Base-by-base conservation (phyloP, 1,284 basidiomycete species). In the Naganishia albida region DNA sequence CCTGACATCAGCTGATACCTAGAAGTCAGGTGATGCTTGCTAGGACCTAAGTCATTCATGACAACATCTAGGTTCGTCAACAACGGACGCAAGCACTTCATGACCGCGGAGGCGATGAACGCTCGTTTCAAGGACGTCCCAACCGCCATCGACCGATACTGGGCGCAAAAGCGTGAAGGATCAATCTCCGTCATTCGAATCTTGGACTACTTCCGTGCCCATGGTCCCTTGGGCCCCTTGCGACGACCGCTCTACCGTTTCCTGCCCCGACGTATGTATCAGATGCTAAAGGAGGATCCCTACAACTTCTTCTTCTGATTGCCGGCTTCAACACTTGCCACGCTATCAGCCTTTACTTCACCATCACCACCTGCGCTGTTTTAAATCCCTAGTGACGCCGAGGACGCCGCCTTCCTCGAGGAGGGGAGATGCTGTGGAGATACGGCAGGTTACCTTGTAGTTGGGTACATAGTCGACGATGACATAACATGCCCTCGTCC, bases 351-450 rank as follows among this genome's bases (percentile, higher is more conserved):
- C n/a, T 20, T 3, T 25, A 10, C 18, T 48, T n/a, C 34, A 34
- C 34, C 34, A 34, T 34, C 34, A 34, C 34, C 34, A 34, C 10
- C 34, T 34, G 34, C 34, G 34, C 34, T 34, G 34, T 34, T 34
- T 34, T 34, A 34, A 48, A 48, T 20, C 25, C 25, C 16, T 20
- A 25, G 10, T 48, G 46, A 48, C 46, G 25, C 25, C 18, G 46
- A 16, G 43, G 43, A 44, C 43, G 43, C 18, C 23, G 43, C 23
- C 43, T 44, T 44, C 43, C 23, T 20, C 43, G 43, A 18, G 15
- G 43, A 20, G n/a, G 25, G 46, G 46, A 48, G 46, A 48, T 20
- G 46, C 25, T 48, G 46, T 48, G 23, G n/a, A 48, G 46, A 48
- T 48, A 48, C 46, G n/a, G 34, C 34, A 34, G 34, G 34, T 10